Percentiles rank a stretch among this genome's conserved stretches.
These are phyloP conservation scores for Cairneyella variabilis DNA, from an alignment of 495 filamentous ascomycete species.

Conservation along the genomic window DNA sequence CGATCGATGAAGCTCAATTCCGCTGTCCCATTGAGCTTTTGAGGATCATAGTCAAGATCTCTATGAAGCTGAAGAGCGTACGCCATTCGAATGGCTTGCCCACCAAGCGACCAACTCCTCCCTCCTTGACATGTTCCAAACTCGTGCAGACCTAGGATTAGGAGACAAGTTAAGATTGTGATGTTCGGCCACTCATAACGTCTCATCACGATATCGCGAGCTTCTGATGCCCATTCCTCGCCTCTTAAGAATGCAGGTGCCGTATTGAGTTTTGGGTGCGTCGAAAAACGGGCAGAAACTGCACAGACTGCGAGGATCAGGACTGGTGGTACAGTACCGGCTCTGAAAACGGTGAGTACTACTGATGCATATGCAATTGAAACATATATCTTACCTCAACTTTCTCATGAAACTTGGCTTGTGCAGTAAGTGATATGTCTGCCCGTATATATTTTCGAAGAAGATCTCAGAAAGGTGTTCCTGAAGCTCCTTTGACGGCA, in stretches of 20 bases:
- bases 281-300: slow-evolving; percentile 91
- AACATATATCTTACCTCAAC: slow-evolving; percentile 49
- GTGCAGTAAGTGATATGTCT: slow-evolving; percentile 92
- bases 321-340: slow-evolving; percentile 68
- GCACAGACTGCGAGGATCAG: slow-evolving; percentile 89
- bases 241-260: slow-evolving; percentile 87
- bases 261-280: slow-evolving; percentile 78
- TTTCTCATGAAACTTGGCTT: slow-evolving; percentile 95
- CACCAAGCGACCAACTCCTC: slow-evolving; percentile 90
- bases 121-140: slow-evolving; percentile 97
- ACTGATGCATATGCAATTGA: background rate
- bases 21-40: slow-evolving; percentile 59
- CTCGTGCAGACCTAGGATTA: slow-evolving; percentile 88
- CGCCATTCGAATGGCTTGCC: slow-evolving; percentile 94
- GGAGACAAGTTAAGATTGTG: slow-evolving; percentile 82
- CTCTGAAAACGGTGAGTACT: slow-evolving; percentile 29
- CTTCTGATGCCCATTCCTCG: slow-evolving; percentile 82
- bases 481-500: slow-evolving; percentile 87
- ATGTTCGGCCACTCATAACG: slow-evolving; percentile 95
- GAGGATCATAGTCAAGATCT: slow-evolving; percentile 85
- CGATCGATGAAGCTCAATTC: slow-evolving; percentile 86
- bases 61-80: slow-evolving; percentile 92
- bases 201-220: slow-evolving; percentile 76
- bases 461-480: slow-evolving; percentile 93
- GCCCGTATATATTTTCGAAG: slow-evolving; percentile 94